Base-by-base conservation (phyloP, 331 rosid species). In the Erythrophleum ivorense region DNA sequence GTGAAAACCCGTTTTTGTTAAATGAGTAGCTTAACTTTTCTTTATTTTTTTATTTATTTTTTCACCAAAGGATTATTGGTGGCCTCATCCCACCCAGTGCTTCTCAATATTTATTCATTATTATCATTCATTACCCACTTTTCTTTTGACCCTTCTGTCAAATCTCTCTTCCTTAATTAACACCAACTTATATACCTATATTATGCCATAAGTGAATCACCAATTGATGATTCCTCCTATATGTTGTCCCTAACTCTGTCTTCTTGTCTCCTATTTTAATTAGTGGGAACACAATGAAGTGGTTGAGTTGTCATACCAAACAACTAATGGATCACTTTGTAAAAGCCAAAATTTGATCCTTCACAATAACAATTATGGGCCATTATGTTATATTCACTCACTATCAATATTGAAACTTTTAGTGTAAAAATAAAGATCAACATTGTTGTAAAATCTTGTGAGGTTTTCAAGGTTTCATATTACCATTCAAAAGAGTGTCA, bases 251-350 rank as follows among this genome's bases (percentile, higher is more conserved):
- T 40, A 13, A 5, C 15, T 21, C 5, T 21, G 53, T 41, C 21
- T 9, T 12, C n/a, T 31, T 66, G 16, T 18, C 33, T 68, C 24
- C 5, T 18, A 5, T 46, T 45, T 8, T 24, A 36, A 24, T 24
- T 36, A 67, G 16, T 71, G 75, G 59, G 41, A 71, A 48, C 57
- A 45, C 19, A 6, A 9, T 46, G 55, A 76, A 52, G 36, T 24
- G 13, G 15, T 19, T 33, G 6, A 31, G 19, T 6, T 54, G 33
- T 24, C 41, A 49, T 41, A 5, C 53, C 58, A 24, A 7, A 81
- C 31, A 81, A 24, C 50, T 64, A 52, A 64, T 53, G 19, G 31
- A 2, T 31, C 84, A 81, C 73, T 16, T 70, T 3, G 3, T 9
- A 55, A 15, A 70, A 65, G 53, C 5, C 38, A 14, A 53, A 24